phyloP scores from a whole-genome alignment of 192 early-diverging fungal species.

The Allomyces macrogynus region DNA sequence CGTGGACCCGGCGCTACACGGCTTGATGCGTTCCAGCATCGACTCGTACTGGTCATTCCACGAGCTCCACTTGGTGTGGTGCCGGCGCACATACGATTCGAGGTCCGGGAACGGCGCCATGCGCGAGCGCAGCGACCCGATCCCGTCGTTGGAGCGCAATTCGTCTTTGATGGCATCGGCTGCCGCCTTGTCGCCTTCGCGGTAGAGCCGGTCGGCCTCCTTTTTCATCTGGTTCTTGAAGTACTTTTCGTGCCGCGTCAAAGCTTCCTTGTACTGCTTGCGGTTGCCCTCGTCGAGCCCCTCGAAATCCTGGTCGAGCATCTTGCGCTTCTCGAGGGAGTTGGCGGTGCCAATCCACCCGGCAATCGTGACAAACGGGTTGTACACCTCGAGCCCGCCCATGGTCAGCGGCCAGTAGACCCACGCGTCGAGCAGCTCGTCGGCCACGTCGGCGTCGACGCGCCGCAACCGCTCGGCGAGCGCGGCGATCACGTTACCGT shows the following conservation, averaged over 20 bases:
- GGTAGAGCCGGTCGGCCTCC: too few relatives aligned
- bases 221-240: background rate
- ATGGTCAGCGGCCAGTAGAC: conserved; percentile 4
- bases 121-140: background rate
- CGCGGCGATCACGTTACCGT: conserved; percentile 2
- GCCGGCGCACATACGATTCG: background rate
- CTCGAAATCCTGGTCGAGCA: background rate
- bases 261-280: too few relatives aligned
- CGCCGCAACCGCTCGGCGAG: background rate
- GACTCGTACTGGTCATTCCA: background rate
- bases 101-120: background rate
- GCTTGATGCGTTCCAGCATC: background rate
- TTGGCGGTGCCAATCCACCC: background rate
- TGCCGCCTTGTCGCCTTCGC: background rate
- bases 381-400: conserved; percentile 6
- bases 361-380: conserved; percentile 3
- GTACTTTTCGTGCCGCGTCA: background rate
- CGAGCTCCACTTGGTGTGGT: background rate
- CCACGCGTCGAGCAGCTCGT: conserved; percentile 4
- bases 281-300: background rate
- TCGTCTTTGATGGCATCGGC: background rate
- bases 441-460: conserved; percentile 1
- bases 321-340: background rate
- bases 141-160: background rate
- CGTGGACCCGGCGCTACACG: background rate